phyloP scores from a whole-genome alignment of 2,329 filamentous ascomycete genomes.

The Colletotrichum abscissum region DNA sequence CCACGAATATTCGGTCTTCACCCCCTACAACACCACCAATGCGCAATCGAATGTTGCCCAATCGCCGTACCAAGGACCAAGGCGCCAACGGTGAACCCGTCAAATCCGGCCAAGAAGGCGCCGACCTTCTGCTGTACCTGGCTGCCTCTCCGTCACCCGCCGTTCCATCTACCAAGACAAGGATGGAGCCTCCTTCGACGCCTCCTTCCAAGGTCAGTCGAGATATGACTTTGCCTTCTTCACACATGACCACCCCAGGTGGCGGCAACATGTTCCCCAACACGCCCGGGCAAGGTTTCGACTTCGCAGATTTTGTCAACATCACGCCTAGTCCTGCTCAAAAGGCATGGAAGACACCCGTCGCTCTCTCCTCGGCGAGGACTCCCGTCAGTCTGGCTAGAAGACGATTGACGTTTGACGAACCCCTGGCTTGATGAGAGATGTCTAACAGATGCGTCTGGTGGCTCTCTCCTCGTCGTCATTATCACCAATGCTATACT shows the following conservation, averaged over 20 bases:
- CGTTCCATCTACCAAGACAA: constrained; percentile 61
- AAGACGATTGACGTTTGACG: constrained; percentile 85
- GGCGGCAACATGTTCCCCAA: constrained; percentile 76
- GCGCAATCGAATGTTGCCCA: constrained; percentile 62
- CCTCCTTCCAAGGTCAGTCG: constrained; percentile 73
- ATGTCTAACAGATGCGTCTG: not conserved
- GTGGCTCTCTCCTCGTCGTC: not conserved
- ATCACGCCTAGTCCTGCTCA: constrained; percentile 96
- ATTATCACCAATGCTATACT: not conserved
- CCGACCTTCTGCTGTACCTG: constrained; percentile 83
- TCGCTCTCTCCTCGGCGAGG: constrained; percentile 61
- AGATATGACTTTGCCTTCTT: constrained; percentile 79
- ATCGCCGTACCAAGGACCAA: constrained; percentile 61
- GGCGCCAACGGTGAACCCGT: constrained; percentile 56
- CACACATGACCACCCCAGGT: constrained; percentile 89
- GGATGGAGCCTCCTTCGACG: constrained; percentile 79
- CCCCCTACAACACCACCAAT: constrained; percentile 86
- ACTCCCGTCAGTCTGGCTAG: constrained; percentile 76
- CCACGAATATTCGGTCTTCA: constrained; percentile 76
- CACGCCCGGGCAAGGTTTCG: constrained; percentile 86
- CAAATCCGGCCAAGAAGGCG: constrained; percentile 81
- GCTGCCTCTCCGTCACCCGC: constrained; percentile 92
- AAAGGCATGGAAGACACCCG: constrained; percentile 86
- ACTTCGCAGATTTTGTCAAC: constrained; percentile 97
- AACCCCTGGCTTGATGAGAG: constrained; percentile 62